Evolutionary conservation across 176 grass and related monocot genomes (phyloP).

Genomic region (Dendrocalamus sinicus): DNA sequence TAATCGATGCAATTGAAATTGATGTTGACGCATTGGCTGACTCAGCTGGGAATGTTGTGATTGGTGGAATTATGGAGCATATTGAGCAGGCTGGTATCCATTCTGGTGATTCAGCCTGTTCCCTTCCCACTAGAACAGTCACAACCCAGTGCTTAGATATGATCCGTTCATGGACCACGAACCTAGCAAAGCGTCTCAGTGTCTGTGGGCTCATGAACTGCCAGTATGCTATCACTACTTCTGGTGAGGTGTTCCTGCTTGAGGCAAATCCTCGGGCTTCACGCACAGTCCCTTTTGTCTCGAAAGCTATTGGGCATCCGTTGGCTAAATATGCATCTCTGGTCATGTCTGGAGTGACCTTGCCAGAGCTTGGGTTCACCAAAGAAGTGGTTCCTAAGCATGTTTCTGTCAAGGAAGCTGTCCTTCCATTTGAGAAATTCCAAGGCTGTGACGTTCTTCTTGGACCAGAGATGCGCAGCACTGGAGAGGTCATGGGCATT

Average conservation of each 20-base stretch:
- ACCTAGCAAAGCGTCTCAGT: slow-evolving; percentile 76
- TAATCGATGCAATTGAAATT: slow-evolving; percentile 95
- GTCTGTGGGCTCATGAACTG: slow-evolving; percentile 99
- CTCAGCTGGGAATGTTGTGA: slow-evolving; percentile 84
- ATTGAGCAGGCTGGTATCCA: slow-evolving; percentile 98
- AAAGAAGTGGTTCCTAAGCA: slow-evolving; percentile 91
- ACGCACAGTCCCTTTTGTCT: slow-evolving; percentile 97
- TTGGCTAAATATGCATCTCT: slow-evolving; percentile 98
- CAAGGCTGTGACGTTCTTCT: slow-evolving; percentile 99
- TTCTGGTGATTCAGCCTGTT: slow-evolving; percentile 97
- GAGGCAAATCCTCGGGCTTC: slow-evolving; percentile 95
- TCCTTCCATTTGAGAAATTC: slow-evolving; percentile 98
- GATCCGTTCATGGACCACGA: slow-evolving; percentile 87
- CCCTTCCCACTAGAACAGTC: slow-evolving; percentile 94
- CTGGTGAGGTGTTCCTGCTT: slow-evolving; percentile 87
- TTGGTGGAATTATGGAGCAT: slow-evolving; percentile 99
- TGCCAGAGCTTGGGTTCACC: slow-evolving; percentile 80
- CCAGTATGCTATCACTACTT: slow-evolving; percentile 91
- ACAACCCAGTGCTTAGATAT: slow-evolving; percentile 67
- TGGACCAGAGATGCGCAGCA: slow-evolving; percentile 98
- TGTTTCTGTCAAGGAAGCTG: slow-evolving; percentile 95
- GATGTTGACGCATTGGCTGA: slow-evolving; percentile 94
- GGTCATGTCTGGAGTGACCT: slow-evolving; percentile 86
- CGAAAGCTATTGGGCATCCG: slow-evolving; percentile 96
- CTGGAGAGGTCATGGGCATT: slow-evolving; percentile 98